Percentiles rank a stretch among this genome's conserved stretches.
Conservation (phyloP, 495 filamentous ascomycete genomes). For the Pyrenula massariospora region DNA sequence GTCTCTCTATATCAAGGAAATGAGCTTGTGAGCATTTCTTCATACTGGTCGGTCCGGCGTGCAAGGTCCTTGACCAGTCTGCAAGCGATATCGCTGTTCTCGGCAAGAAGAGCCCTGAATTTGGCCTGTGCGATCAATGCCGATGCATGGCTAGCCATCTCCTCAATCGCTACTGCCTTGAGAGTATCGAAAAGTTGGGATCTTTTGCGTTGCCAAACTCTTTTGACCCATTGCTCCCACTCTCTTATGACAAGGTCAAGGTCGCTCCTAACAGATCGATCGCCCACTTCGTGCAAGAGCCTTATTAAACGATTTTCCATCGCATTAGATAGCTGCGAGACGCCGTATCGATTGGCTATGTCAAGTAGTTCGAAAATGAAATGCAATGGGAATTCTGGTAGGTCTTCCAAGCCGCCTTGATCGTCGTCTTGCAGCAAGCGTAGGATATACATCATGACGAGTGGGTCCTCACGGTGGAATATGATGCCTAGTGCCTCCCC, state of each 20-base stretch:
- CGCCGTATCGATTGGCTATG: neutral
- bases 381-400: neutral
- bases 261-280: neutral
- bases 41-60: neutral
- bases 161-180: neutral
- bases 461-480: neutral
- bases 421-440: neutral
- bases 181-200: neutral
- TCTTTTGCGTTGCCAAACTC: neutral
- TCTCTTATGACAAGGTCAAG: neutral
- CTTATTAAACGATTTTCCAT: neutral
- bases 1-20: too few species aligned
- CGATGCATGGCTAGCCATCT: neutral
- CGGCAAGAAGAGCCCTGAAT: neutral
- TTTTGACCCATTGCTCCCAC: neutral
- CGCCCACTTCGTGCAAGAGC: neutral
- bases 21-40: neutral
- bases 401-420: neutral
- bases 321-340: neutral
- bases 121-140: neutral
- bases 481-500: neutral
- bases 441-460: neutral
- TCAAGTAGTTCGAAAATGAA: neutral
- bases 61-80: neutral
- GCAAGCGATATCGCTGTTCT: neutral